Evolutionary conservation across 441 rosid species (phyloP).

Genomic region (Manihot esculenta): DNA sequence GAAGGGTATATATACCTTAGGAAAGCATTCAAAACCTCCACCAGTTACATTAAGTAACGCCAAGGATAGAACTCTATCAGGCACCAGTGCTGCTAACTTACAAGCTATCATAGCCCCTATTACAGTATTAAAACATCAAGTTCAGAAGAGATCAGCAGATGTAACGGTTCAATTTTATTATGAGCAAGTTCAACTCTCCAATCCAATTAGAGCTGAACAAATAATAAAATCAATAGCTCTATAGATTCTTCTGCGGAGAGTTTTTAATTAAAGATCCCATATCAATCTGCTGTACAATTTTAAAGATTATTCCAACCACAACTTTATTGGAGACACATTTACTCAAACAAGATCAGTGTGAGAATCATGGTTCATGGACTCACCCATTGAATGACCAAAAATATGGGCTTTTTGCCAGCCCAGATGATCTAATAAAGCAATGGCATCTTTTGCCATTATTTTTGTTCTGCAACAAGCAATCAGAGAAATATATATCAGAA

Average conservation of each 20-base stretch:
- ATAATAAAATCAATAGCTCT: background rate
- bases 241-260: background rate
- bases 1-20: constrained; percentile 54
- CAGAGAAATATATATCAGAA: too few relatives aligned
- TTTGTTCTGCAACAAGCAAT: constrained; percentile 57
- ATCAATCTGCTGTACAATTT: too few relatives aligned
- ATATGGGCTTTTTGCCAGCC: constrained; percentile 88
- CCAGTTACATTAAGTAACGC: constrained; percentile 96
- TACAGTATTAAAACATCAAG: constrained; percentile 7
- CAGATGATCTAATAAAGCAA: constrained; percentile 79
- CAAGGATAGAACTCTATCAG: constrained; percentile 71
- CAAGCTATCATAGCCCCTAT: constrained; percentile 97
- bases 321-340: background rate
- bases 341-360: background rate
- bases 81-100: constrained; percentile 87
- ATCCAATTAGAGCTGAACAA: background rate
- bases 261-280: background rate
- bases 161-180: background rate
- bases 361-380: constrained; percentile 20
- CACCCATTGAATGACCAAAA: constrained; percentile 98
- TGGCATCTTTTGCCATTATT: constrained; percentile 88
- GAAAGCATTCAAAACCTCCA: constrained; percentile 92
- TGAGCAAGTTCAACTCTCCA: background rate
- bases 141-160: background rate
- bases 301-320: background rate